A percentile compares a stretch with the other conserved stretches of the same genome.
These are phyloP conservation scores for Colletotrichum tabaci DNA, from an alignment of 2,329 filamentous ascomycete genomes.

Conservation along the genomic window DNA sequence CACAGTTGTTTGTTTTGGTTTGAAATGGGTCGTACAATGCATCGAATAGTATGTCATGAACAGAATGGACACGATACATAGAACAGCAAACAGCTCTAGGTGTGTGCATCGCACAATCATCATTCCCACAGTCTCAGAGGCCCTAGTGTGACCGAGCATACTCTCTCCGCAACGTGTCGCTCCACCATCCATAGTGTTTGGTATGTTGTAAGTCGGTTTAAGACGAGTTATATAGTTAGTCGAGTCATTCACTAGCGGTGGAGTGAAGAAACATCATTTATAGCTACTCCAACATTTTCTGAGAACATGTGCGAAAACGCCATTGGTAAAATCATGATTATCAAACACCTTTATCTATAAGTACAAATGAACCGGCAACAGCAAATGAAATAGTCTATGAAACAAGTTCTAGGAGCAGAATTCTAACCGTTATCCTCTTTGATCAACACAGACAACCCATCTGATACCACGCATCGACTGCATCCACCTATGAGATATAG, in stretches of 20 bases:
- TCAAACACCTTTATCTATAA: background rate
- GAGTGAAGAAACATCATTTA: background rate
- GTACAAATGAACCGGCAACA: background rate
- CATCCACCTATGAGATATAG: slow-evolving; percentile 9
- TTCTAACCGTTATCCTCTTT: background rate
- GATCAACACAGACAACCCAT: background rate
- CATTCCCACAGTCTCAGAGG: background rate
- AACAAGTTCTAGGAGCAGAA: background rate
- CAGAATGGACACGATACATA: too few relatives aligned
- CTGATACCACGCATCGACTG: background rate
- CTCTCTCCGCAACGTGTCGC: slow-evolving; percentile 48
- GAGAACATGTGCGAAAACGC: background rate
- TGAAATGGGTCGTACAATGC: too few relatives aligned
- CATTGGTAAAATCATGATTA: background rate
- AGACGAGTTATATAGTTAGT: background rate
- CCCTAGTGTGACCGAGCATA: slow-evolving; percentile 22
- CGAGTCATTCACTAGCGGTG: background rate
- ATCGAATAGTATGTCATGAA: too few relatives aligned
- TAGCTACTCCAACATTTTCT: background rate
- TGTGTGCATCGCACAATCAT: background rate
- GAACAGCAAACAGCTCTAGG: background rate
- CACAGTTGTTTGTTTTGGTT: too few relatives aligned
- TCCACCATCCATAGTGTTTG: slow-evolving; percentile 42
- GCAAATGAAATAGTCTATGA: background rate
- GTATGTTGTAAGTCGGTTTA: background rate